Percentiles rank a stretch among this genome's conserved stretches.
Evolutionary conservation across 768 basidiomycete genomes (phyloP).

Genomic region (Hortiboletus campestris): DNA sequence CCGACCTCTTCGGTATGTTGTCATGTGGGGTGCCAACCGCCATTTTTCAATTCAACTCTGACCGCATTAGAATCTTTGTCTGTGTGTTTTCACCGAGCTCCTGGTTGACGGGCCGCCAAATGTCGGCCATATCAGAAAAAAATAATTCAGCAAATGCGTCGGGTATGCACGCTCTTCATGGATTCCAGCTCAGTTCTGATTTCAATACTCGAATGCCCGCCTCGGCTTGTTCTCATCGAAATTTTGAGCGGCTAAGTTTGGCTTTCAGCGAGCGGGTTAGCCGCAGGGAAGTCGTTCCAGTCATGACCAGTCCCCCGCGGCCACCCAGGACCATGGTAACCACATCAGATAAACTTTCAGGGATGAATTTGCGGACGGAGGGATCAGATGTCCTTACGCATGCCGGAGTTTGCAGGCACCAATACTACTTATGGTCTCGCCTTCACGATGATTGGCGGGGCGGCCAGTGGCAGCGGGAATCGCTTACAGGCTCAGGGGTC

Average conservation of each 20-base stretch:
- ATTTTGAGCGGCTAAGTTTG: constrained; percentile 18
- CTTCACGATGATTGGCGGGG: constrained; percentile 5
- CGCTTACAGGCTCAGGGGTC: constrained; percentile 23
- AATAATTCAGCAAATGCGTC: constrained; percentile 1
- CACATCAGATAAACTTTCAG: not conserved
- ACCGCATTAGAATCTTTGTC: not conserved
- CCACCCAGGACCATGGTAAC: not conserved
- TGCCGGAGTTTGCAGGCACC: not conserved
- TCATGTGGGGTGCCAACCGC: not conserved
- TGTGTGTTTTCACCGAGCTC: not conserved
- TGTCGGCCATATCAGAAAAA: not conserved
- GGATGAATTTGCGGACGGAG: not conserved
- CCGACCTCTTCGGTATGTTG: not conserved
- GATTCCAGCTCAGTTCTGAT: constrained; percentile 5
- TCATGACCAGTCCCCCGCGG: not conserved
- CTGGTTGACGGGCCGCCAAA: not conserved
- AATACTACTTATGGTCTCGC: not conserved
- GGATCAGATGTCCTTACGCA: not conserved
- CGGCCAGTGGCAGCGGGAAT: constrained; percentile 1
- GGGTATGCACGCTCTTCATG: constrained; percentile 3
- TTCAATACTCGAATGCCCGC: not conserved
- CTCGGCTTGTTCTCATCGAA: not conserved
- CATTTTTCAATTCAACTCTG: not conserved
- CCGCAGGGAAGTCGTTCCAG: not conserved
- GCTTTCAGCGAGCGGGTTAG: not conserved